Evolutionary conservation across 257 asterid species (phyloP).

Genomic region (Solanum sitiens): DNA sequence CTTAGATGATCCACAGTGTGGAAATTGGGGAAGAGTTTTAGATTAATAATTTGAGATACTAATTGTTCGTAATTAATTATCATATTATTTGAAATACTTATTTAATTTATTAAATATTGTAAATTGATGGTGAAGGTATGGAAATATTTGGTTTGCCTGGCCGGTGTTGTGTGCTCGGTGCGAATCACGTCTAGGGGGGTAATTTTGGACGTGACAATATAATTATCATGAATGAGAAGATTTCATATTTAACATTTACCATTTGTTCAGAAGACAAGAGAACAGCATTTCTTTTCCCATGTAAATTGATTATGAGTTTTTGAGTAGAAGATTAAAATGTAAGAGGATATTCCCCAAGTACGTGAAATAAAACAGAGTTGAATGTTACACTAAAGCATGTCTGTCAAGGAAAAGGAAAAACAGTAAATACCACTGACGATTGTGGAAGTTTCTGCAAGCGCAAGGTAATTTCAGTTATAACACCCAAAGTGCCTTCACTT

Average conservation of each 20-base stretch:
- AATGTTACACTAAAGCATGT: not conserved
- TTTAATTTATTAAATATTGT: not conserved
- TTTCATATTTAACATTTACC: not conserved
- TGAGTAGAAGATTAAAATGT: not conserved
- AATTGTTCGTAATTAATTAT: not conserved
- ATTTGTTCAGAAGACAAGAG: not conserved
- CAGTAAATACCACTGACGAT: constrained; percentile 62
- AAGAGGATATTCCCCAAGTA: not conserved
- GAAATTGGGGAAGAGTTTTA: not conserved
- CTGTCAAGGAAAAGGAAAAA: constrained; percentile 8
- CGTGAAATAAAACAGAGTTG: not conserved
- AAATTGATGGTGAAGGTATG: not conserved
- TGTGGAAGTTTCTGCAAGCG: constrained; percentile 92
- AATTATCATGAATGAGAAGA: not conserved
- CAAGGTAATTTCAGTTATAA: constrained; percentile 86
- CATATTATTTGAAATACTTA: not conserved
- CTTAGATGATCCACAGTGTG: not conserved
- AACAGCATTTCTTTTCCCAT: not conserved
- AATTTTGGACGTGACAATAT: not conserved
- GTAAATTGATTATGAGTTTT: not conserved
- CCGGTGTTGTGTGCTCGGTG: not conserved
- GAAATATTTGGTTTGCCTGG: not conserved
- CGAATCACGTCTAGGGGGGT: not conserved
- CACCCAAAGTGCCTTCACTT: constrained; percentile 98
- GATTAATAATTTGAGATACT: not conserved